Conservation (phyloP, 441 rosid species). For the Pelargonium myrrhifolium region DNA sequence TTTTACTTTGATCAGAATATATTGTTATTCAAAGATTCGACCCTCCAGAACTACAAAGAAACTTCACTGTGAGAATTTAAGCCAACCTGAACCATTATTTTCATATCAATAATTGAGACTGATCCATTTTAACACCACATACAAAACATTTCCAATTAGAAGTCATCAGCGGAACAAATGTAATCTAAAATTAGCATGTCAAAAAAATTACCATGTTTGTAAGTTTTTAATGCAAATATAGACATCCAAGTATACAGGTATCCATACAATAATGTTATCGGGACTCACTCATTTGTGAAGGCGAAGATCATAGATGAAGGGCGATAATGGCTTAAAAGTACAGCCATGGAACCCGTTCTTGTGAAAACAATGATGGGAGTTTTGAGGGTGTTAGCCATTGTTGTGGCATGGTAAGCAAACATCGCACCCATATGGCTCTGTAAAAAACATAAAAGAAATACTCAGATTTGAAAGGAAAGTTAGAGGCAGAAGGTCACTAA, state of each 20-base stretch:
- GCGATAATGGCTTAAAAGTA: constrained; percentile 74
- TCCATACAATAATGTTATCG: not conserved
- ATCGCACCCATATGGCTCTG: constrained; percentile 90
- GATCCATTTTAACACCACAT: too few species aligned
- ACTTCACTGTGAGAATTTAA: too few species aligned
- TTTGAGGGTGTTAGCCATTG: constrained; percentile 81
- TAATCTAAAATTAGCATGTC: too few species aligned
- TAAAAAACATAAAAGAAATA: constrained; percentile 19
- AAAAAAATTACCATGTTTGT: not conserved
- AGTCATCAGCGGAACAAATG: too few species aligned
- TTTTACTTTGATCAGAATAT: too few species aligned
- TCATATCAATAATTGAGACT: too few species aligned
- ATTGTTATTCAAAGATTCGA: too few species aligned
- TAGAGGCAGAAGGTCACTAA: not conserved
- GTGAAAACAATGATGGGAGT: constrained; percentile 84
- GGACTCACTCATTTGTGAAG: constrained; percentile 84
- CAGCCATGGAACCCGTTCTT: constrained; percentile 91
- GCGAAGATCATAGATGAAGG: constrained; percentile 83
- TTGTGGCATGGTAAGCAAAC: constrained; percentile 93
- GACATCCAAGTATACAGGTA: not conserved
- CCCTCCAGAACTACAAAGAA: too few species aligned
- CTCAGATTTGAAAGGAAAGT: constrained; percentile 15
- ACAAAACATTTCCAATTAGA: too few species aligned
- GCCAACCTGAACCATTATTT: too few species aligned
- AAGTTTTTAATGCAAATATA: not conserved